A percentile compares a stretch with the other conserved stretches of the same genome.
Conservation (phyloP, 1,284 basidiomycete species). For the Baeospora myosura region DNA sequence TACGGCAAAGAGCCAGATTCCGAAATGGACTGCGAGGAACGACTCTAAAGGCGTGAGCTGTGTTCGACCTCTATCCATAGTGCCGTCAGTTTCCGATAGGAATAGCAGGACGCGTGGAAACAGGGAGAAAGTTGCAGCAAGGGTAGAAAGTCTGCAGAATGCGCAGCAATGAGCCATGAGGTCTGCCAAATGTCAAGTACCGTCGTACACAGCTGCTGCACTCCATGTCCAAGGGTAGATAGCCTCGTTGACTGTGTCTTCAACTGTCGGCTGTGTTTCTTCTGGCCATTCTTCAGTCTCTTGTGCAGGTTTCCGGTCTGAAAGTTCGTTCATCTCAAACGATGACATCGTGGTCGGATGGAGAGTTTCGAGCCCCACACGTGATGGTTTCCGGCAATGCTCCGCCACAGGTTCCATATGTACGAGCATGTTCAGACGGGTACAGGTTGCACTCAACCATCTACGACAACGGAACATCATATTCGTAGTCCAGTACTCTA, state of each 20-base stretch:
- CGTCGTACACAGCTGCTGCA: constrained; percentile 25
- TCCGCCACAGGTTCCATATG: too few species aligned
- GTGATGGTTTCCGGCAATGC: too few species aligned
- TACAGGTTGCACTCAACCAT: too few species aligned
- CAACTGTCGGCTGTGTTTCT: too few species aligned
- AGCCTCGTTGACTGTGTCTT: constrained; percentile 12
- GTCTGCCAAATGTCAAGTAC: background rate
- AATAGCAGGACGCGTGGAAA: constrained; percentile 59
- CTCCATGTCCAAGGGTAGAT: constrained; percentile 42
- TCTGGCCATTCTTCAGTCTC: constrained; percentile 1
- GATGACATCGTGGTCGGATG: constrained; percentile 13
- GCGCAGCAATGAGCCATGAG: too few species aligned
- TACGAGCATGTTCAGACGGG: too few species aligned
- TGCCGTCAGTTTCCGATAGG: constrained; percentile 33
- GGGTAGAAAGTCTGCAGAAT: constrained; percentile 30
- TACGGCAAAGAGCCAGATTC: constrained; percentile 48
- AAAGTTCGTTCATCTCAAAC: constrained; percentile 27
- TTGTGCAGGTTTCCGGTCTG: constrained; percentile 2
- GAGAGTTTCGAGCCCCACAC: too few species aligned
- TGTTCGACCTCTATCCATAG: constrained; percentile 30
- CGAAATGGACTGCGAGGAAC: constrained; percentile 57
- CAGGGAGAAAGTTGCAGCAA: constrained; percentile 40
- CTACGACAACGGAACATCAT: too few species aligned
- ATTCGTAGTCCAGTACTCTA: too few species aligned
- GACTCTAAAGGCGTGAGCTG: constrained; percentile 56